Base-by-base conservation (phyloP, 345 rosid genomes). In the Eucalyptus marginata region DNA sequence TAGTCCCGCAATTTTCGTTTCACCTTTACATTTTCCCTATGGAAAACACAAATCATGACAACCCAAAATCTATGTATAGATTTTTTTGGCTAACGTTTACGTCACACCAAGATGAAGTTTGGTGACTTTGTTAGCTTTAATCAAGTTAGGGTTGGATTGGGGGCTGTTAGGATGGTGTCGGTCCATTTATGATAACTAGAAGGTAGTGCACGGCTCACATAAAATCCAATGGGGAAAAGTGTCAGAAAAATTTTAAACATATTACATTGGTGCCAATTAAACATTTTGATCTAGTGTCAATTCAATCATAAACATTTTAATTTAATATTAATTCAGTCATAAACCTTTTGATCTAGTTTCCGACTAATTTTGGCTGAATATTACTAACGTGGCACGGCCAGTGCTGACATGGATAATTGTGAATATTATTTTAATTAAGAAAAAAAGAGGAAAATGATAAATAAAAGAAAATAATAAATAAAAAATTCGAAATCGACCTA, bases 381-480 rank as follows among this genome's bases (percentile, higher is more conserved):
- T 20, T 52, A 20, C 2, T 52, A 0, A 51, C 0, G 4, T 17
- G 9, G 4, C 0, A 51, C 7, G 0, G 0, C 7, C 0, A 0
- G 1, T 0, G 0, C 2, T 16, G 5, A 51, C 4, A 51, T 52
- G 10, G 2, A 3, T 52, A 52, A 52, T 4, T 52, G 2, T 52
- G 24, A 18, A 52, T 52, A 52, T 52, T 52, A 18, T 18, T 52
- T 52, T 52, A 52, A 52, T 52, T 52, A 52, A 52, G 20, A 52
- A 24, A 52, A 52, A 7, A 24, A 52, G 20, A 20, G 2, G 58
- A 25, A 52, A 52, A 52, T n/a, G n/a, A n/a, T n/a, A n/a, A 49
- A 49, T 12, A 49, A 49, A 49, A 49, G 14, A 4, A 49, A 51
- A 51, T 1, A 51, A 51, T 51, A 51, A 51, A 46, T 46, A 46